Conservation (phyloP, 2,329 filamentous ascomycete species). For the Exophiala sideris region DNA sequence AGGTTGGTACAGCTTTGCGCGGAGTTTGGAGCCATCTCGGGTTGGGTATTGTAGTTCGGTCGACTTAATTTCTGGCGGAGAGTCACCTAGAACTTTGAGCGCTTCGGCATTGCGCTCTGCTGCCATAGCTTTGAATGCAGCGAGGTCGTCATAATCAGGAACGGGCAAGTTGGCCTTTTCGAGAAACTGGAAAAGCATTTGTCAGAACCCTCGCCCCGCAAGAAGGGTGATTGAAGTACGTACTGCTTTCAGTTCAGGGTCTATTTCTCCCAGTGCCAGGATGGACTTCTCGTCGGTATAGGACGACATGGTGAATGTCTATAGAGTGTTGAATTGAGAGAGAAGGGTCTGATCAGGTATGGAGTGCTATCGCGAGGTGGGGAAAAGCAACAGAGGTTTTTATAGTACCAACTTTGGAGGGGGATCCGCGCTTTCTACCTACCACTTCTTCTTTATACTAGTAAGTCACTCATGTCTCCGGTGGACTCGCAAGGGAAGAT, state of each 20-base stretch:
- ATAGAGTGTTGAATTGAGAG: background rate
- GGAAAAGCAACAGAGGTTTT: no score
- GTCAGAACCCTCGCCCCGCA: background rate
- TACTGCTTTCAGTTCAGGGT: conserved; percentile 32
- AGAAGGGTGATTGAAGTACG: conserved; percentile 7
- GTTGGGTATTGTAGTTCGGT: conserved; percentile 27
- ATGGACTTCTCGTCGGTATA: conserved; percentile 28
- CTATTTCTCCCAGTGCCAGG: conserved; percentile 30
- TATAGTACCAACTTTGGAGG: no score
- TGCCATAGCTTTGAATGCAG: conserved; percentile 20
- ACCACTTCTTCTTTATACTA: no score
- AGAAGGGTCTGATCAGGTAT: background rate
- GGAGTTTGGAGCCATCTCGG: conserved; percentile 27
- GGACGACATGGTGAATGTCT: background rate
- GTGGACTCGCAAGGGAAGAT: no score
- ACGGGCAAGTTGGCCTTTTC: conserved; percentile 22
- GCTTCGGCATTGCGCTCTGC: conserved; percentile 20
- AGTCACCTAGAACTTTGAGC: conserved; percentile 12
- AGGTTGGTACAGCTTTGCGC: conserved; percentile 28
- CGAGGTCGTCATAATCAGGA: conserved; percentile 20
- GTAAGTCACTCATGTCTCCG: no score
- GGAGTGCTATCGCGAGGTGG: no score
- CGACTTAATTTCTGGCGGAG: conserved; percentile 24
- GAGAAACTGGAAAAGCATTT: conserved; percentile 18
- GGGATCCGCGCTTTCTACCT: no score